Evolutionary conservation across 2,329 filamentous ascomycete genomes (phyloP), one percentile per base, ranked within the genome.

Genomic region (Rasamsonia emersonii): DNA sequence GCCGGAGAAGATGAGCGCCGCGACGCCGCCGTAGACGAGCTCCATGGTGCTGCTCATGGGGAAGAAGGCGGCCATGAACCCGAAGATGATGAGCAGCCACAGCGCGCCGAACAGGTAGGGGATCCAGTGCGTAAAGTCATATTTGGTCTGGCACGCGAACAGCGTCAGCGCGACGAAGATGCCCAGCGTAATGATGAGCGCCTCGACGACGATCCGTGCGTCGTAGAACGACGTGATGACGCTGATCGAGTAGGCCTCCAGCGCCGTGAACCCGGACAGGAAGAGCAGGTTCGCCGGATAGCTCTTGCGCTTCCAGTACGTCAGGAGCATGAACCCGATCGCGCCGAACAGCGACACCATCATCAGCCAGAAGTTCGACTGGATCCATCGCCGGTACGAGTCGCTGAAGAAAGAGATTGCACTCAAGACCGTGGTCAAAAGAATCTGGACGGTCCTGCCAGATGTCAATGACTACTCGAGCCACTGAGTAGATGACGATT

Each of bases 41-140:
- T 98, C 89, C 19, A 79, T 67, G 16, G 79, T 88, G 56, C 77
- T 86, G 59, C 70, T 83, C 59, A 81, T 75, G 3, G 86, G 88
- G 65, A 98, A 80, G 71, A 96, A 96, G 44, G 77, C 74, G 43
- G 80, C 71, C 74, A 96, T 86, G 68, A 98, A 91, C 30, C 91
- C 84, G 54, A 96, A 95, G 24, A 98, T 68, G 41, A 98, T 72
- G 37, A 95, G 64, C 5, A 83, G 80, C 91, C 91, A 96, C 11
- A 98, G 73, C 0, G 72, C 79, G 37, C 88, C 88, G 51, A 93
- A 93, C 3, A 96, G 75, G 57, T 95, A 96, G 11, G 91, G 89
- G 69, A 89, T 84, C 89, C 91, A 98, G 43, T 77, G 81, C 1
- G 89, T 96, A 58, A 98, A 98, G 68, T 98, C 91, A 56, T 98